Evolutionary conservation across 805 yeast species (phyloP).

Genomic region (Starmerella asiatica): DNA sequence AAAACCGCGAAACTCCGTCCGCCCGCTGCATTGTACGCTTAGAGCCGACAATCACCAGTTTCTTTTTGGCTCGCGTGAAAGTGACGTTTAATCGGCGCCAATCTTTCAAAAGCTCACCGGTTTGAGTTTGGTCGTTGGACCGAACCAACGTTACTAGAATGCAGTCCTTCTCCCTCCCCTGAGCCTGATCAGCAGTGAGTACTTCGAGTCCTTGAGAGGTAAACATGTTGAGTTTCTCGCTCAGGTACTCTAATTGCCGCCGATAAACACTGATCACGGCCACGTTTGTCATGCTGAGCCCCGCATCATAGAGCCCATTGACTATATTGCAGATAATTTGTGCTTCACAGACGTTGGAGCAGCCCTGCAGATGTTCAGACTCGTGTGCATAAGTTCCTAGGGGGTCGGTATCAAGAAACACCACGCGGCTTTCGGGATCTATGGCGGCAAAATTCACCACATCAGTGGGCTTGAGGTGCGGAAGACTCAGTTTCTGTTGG

Average conservation of each 20-base stretch:
- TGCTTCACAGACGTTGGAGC: slow-evolving; percentile 65
- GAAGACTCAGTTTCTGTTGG: slow-evolving; percentile 40
- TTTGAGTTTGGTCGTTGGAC: slow-evolving; percentile 48
- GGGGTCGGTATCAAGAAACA: slow-evolving; percentile 68
- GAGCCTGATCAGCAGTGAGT: slow-evolving; percentile 88
- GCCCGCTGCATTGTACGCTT: slow-evolving; percentile 28
- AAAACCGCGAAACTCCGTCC: slow-evolving; percentile 15
- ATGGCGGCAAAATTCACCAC: slow-evolving; percentile 29
- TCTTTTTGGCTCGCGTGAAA: slow-evolving; percentile 76
- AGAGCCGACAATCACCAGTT: slow-evolving; percentile 75
- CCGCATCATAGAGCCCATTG: slow-evolving; percentile 22
- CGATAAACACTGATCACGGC: slow-evolving; percentile 87
- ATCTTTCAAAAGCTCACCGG: slow-evolving; percentile 71
- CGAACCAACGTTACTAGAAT: slow-evolving; percentile 80
- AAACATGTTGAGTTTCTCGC: slow-evolving; percentile 27
- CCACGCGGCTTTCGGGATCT: slow-evolving; percentile 42
- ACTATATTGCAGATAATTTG: slow-evolving; percentile 49
- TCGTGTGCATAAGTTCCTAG: slow-evolving; percentile 42
- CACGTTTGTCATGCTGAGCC: slow-evolving; percentile 39
- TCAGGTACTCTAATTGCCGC: slow-evolving; percentile 42
- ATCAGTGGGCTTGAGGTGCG: slow-evolving; percentile 21
- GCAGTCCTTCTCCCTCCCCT: slow-evolving; percentile 91
- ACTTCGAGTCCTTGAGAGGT: slow-evolving; percentile 42
- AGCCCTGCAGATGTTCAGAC: slow-evolving; percentile 44
- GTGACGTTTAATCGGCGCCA: slow-evolving; percentile 93